A percentile compares a stretch with the other conserved stretches of the same genome.
These are phyloP conservation scores for Colletotrichum euphorbiae DNA, from an alignment of 2,329 filamentous ascomycete genomes.

Conservation along the genomic window DNA sequence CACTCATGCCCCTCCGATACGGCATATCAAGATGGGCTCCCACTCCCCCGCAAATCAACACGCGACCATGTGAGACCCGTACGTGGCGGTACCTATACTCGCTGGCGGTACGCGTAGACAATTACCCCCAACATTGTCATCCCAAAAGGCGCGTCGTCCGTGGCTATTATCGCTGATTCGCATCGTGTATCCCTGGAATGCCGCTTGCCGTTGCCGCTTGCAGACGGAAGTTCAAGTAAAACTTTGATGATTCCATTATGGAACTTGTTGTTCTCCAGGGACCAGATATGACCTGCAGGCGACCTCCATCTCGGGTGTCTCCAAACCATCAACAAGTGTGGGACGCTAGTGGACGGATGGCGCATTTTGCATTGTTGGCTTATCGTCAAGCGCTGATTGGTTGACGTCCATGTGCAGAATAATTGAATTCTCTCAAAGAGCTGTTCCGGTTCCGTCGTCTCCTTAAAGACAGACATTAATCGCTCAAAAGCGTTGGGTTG, in stretches of 20 bases:
- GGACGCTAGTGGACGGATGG: constrained; percentile 38
- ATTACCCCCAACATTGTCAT: constrained; percentile 33
- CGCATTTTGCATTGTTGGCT: constrained; percentile 42
- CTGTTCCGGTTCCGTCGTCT: constrained; percentile 29
- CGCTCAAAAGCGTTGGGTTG: constrained; percentile 31
- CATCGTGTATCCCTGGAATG: constrained; percentile 24
- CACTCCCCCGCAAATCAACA: constrained; percentile 30
- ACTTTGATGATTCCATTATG: constrained; percentile 42
- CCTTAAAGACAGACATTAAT: constrained; percentile 39
- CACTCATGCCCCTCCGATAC: constrained; percentile 34
- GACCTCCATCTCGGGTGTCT: constrained; percentile 36
- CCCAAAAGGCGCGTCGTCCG: constrained; percentile 21
- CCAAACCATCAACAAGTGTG: constrained; percentile 38
- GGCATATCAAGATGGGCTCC: constrained; percentile 28
- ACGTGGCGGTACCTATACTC: constrained; percentile 18
- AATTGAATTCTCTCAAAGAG: constrained; percentile 48
- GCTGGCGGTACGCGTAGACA: constrained; percentile 14
- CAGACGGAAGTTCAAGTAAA: constrained; percentile 34
- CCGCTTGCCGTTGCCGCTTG: constrained; percentile 36
- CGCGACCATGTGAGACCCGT: constrained; percentile 29
- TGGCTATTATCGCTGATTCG: constrained; percentile 17
- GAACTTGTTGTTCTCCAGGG: constrained; percentile 38
- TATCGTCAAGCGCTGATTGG: constrained; percentile 49
- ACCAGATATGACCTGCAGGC: constrained; percentile 40
- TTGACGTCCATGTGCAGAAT: constrained; percentile 46